These are phyloP conservation scores for Elasticomyces elasticus DNA, from an alignment of 495 filamentous ascomycete species.

Conservation along the genomic window DNA sequence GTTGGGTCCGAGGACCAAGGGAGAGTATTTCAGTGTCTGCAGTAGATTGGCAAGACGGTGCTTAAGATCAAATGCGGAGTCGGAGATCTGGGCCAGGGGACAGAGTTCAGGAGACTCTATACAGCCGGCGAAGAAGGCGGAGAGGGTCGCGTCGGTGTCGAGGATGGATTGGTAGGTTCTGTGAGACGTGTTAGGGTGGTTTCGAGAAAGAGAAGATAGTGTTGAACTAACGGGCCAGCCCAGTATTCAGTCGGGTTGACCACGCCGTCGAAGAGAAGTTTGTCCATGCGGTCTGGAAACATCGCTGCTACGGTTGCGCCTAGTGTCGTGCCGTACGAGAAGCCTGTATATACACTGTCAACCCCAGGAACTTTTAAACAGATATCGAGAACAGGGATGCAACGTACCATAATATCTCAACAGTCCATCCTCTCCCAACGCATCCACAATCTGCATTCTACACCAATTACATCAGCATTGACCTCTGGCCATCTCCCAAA, in stretches of 20 bases:
- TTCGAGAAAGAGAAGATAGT: too few species aligned
- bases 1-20: not conserved
- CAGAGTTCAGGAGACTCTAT: not conserved
- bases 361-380: not conserved
- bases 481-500: too few species aligned
- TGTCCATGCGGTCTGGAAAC: slow-evolving; percentile 39
- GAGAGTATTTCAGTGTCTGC: not conserved
- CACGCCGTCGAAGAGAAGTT: slow-evolving; percentile 6
- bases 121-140: not conserved
- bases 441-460: not conserved
- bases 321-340: slow-evolving; percentile 21
- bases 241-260: slow-evolving; percentile 4
- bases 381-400: not conserved
- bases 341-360: not conserved
- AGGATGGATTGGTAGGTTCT: not conserved
- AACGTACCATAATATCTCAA: not conserved
- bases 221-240: not conserved
- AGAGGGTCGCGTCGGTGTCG: not conserved
- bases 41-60: not conserved
- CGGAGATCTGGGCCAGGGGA: not conserved
- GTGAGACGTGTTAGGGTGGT: too few species aligned
- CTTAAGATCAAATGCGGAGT: not conserved
- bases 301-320: slow-evolving; percentile 27
- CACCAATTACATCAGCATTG: not conserved
- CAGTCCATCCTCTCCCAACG: not conserved